Conservation (phyloP, 2,329 filamentous ascomycete species). For the Epichloe gansuensis region DNA sequence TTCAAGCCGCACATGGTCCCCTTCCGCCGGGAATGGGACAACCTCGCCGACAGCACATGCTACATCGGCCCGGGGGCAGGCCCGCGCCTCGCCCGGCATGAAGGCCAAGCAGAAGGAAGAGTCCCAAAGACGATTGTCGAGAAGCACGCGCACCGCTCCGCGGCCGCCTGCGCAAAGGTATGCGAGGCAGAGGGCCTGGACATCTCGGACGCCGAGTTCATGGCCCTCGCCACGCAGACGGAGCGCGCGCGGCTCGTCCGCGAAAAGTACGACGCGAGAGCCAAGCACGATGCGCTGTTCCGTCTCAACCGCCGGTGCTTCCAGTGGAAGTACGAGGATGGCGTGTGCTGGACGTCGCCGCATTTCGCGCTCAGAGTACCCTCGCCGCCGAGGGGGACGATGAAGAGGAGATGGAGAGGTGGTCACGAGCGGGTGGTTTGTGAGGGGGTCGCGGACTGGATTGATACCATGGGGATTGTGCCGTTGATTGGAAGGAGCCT, state of each 20-base stretch:
- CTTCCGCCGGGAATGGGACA: slow-evolving; percentile 38
- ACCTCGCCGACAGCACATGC: slow-evolving; percentile 35
- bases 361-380: slow-evolving; percentile 33
- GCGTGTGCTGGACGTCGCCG: slow-evolving; percentile 29
- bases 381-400: slow-evolving; percentile 7
- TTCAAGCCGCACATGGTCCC: slow-evolving; percentile 31
- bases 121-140: slow-evolving; percentile 28
- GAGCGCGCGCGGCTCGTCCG: slow-evolving; percentile 18
- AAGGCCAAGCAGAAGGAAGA: slow-evolving; percentile 25
- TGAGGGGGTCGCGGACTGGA: slow-evolving; percentile 35
- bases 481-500: slow-evolving; percentile 26
- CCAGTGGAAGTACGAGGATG: slow-evolving; percentile 33
- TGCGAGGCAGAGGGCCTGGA: slow-evolving; percentile 31
- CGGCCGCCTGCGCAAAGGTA: slow-evolving; percentile 35
- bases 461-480: slow-evolving; percentile 31
- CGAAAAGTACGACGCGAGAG: slow-evolving; percentile 15
- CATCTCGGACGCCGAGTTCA: slow-evolving; percentile 23
- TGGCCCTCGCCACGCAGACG: slow-evolving; percentile 15
- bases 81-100: slow-evolving; percentile 17
- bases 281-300: slow-evolving; percentile 10
- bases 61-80: slow-evolving; percentile 30
- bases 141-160: slow-evolving; percentile 31
- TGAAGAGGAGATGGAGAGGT: slow-evolving; percentile 11
- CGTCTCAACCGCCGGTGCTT: slow-evolving; percentile 29
- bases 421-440: slow-evolving; percentile 33